Percentiles rank a stretch among this genome's conserved stretches.
Conservation (phyloP, 768 basidiomycete genomes). For the Pisolithus sp. region DNA sequence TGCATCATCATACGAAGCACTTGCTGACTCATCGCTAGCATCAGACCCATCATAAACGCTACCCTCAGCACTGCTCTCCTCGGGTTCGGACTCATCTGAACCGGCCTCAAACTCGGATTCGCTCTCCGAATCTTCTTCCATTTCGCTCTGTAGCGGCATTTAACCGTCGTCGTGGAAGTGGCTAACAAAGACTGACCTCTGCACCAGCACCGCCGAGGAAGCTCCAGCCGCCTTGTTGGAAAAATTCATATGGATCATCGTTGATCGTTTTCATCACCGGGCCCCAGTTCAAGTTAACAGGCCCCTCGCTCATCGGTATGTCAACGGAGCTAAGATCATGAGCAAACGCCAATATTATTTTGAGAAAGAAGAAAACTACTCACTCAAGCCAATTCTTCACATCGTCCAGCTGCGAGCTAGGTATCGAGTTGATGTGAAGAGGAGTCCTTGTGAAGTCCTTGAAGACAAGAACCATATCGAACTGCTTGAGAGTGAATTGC, state of each 20-base stretch:
- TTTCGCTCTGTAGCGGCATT: constrained; percentile 44
- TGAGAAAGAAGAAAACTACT: constrained; percentile 23
- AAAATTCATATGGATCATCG: constrained; percentile 92
- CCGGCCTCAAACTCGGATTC: constrained; percentile 64
- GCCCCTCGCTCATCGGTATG: constrained; percentile 90
- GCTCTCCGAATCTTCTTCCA: constrained; percentile 56
- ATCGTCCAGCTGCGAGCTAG: constrained; percentile 83
- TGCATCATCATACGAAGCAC: constrained; percentile 55
- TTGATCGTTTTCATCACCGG: constrained; percentile 99
- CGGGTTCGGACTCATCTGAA: constrained; percentile 35
- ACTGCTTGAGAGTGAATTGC: constrained; percentile 92
- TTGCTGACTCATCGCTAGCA: constrained; percentile 52
- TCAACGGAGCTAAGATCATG: constrained; percentile 74
- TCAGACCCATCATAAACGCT: constrained; percentile 51
- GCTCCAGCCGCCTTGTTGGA: constrained; percentile 98
- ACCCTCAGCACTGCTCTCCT: constrained; percentile 43
- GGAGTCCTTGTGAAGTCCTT: constrained; percentile 92
- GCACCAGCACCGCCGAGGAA: constrained; percentile 66
- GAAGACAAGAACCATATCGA: constrained; percentile 96
- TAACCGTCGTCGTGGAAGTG: constrained; percentile 25
- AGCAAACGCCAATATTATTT: background rate
- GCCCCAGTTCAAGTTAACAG: constrained; percentile 96
- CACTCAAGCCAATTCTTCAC: constrained; percentile 99
- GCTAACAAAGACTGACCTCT: constrained; percentile 43
- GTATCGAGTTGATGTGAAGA: constrained; percentile 95